Conservation (phyloP, 176 grass and related monocot species). For the Eremochloa ophiuroides region DNA sequence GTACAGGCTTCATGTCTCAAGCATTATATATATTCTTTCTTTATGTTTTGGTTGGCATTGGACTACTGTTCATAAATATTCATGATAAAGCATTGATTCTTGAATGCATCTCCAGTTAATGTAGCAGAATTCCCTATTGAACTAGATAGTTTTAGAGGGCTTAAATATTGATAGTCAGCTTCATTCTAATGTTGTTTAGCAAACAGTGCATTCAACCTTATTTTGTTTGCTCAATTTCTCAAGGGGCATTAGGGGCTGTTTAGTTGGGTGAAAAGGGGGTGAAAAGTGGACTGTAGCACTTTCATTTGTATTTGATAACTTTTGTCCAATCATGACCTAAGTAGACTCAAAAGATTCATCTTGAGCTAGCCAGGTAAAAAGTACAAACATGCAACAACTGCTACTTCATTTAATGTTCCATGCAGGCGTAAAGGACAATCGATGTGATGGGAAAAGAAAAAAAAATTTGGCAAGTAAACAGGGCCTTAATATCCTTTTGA, state of each 20-base stretch:
- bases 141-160: background rate
- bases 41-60: background rate
- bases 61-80: background rate
- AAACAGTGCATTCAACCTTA: slow-evolving; percentile 1
- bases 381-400: too few relatives aligned
- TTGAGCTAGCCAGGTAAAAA: too few relatives aligned
- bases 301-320: too few relatives aligned
- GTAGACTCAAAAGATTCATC: too few relatives aligned
- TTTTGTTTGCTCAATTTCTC: slow-evolving; percentile 9
- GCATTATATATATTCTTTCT: background rate
- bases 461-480: too few relatives aligned
- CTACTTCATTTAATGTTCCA: too few relatives aligned
- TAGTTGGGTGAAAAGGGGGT: too few relatives aligned
- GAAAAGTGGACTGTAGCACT: too few relatives aligned
- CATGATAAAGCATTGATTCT: background rate
- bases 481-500: background rate
- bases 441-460: too few relatives aligned
- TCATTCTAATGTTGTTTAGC: background rate
- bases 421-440: too few relatives aligned
- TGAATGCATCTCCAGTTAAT: background rate
- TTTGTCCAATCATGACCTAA: too few relatives aligned
- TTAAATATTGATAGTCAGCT: slow-evolving; percentile 1
- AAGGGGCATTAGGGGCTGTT: background rate
- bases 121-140: background rate
- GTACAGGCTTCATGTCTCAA: slow-evolving; percentile 23